Percentiles rank a stretch among this genome's conserved stretches.
Evolutionary conservation across 805 yeast species (phyloP).

Genomic region (Ogataea pignaliae): DNA sequence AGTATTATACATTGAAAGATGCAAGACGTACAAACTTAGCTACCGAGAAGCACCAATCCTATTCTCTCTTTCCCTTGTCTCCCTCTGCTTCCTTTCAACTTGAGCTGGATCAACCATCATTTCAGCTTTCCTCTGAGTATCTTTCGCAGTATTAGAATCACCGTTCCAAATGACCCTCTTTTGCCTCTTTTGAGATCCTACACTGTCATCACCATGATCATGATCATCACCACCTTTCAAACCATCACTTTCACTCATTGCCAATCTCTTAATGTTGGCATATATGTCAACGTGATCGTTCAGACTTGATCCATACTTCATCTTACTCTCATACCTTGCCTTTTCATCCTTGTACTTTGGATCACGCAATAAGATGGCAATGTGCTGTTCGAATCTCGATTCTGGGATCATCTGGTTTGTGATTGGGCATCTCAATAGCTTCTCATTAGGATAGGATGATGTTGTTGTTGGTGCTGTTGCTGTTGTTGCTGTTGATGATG

Average conservation of each 20-base stretch:
- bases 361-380: slow-evolving; percentile 65
- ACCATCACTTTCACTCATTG: slow-evolving; percentile 12
- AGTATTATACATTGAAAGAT: not conserved
- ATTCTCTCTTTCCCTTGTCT: slow-evolving; percentile 11
- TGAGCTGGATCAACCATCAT: slow-evolving; percentile 19
- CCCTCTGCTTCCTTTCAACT: slow-evolving; percentile 19
- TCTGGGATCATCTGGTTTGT: slow-evolving; percentile 71
- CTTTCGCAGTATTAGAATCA: slow-evolving; percentile 22
- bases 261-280: slow-evolving; percentile 49
- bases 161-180: slow-evolving; percentile 33
- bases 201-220: not conserved
- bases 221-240: slow-evolving; percentile 4
- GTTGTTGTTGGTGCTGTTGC: not conserved
- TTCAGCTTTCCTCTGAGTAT: slow-evolving; percentile 16
- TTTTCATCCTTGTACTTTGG: slow-evolving; percentile 73
- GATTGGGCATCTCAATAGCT: slow-evolving; percentile 66
- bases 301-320: slow-evolving; percentile 41
- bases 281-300: slow-evolving; percentile 40
- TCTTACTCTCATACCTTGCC: slow-evolving; percentile 52
- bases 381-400: slow-evolving; percentile 63
- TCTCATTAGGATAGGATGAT: slow-evolving; percentile 20
- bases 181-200: slow-evolving; percentile 17
- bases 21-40: too few relatives aligned
- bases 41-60: slow-evolving; percentile 16
- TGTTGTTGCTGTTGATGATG: slow-evolving; percentile 4